Conservation (phyloP, 495 filamentous ascomycete genomes). For the Hyphodiscus hymeniophilus region DNA sequence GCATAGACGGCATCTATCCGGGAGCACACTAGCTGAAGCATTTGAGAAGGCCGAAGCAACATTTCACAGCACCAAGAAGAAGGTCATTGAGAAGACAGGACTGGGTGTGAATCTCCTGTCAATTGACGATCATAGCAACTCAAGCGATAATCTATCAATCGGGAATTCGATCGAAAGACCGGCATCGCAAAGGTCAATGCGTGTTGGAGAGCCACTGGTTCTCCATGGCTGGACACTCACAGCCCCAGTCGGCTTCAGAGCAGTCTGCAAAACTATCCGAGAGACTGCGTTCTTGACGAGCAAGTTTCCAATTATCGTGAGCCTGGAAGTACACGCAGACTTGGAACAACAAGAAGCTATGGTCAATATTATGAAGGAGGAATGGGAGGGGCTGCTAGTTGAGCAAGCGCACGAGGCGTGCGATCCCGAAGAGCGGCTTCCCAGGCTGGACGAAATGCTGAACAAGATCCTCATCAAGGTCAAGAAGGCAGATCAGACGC, state of each 20-base stretch:
- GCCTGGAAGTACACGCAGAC: constrained; percentile 79
- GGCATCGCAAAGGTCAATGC: constrained; percentile 11
- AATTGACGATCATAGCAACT: background rate
- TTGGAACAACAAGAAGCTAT: constrained; percentile 75
- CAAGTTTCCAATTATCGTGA: constrained; percentile 79
- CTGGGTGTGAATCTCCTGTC: background rate
- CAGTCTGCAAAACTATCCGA: constrained; percentile 71
- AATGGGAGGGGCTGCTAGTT: constrained; percentile 64
- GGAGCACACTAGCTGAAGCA: constrained; percentile 14
- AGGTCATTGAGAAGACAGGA: constrained; percentile 5
- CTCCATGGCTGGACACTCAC: constrained; percentile 88
- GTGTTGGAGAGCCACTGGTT: constrained; percentile 60
- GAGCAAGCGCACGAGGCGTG: constrained; percentile 37
- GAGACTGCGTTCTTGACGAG: constrained; percentile 65
- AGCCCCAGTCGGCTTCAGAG: constrained; percentile 74
- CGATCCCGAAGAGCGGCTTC: constrained; percentile 47
- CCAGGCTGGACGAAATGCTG: constrained; percentile 54
- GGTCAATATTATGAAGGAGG: constrained; percentile 79
- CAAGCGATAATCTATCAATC: constrained; percentile 3
- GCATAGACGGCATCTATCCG: constrained; percentile 17
- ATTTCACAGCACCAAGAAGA: constrained; percentile 10
- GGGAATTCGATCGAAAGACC: constrained; percentile 8
- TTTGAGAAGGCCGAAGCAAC: constrained; percentile 17
- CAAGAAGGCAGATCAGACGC: constrained; percentile 42
- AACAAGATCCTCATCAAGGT: constrained; percentile 88